phyloP scores from a whole-genome alignment of 495 filamentous ascomycete species.

The Penicillium soppii region DNA sequence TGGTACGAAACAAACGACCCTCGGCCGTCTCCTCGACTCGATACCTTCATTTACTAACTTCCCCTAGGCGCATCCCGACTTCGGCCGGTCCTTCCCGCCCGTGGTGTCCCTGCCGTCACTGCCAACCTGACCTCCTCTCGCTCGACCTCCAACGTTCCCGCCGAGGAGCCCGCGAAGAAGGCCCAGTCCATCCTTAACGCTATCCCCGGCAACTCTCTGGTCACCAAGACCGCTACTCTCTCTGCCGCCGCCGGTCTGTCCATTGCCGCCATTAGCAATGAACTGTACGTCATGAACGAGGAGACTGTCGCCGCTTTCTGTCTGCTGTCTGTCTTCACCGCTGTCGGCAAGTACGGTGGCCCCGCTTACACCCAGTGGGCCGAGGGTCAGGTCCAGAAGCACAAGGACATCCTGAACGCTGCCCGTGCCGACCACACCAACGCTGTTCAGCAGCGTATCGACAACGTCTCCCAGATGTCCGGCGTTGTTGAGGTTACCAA shows the following conservation, averaged over 20 bases:
- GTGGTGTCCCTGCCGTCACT: slow-evolving; percentile 67
- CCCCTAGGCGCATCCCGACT: slow-evolving; percentile 81
- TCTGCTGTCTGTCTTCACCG: slow-evolving; percentile 84
- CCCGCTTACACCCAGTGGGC: slow-evolving; percentile 93
- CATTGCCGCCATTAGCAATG: slow-evolving; percentile 96
- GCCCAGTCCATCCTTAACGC: slow-evolving; percentile 92
- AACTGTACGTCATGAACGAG: slow-evolving; percentile 99
- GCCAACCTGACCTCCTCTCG: slow-evolving; percentile 62
- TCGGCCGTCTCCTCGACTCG: slow-evolving; percentile 3
- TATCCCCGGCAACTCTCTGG: slow-evolving; percentile 77
- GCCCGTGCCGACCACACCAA: slow-evolving; percentile 91
- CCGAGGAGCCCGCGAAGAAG: slow-evolving; percentile 85
- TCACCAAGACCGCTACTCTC: slow-evolving; percentile 94
- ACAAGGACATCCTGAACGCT: slow-evolving; percentile 88
- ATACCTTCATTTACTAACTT: slow-evolving; percentile 26
- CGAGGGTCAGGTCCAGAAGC: slow-evolving; percentile 77
- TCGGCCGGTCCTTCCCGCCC: slow-evolving; percentile 69
- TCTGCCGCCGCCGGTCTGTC: slow-evolving; percentile 88
- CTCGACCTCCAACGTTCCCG: slow-evolving; percentile 71
- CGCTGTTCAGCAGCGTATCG: slow-evolving; percentile 90
- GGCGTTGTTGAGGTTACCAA: slow-evolving; percentile 95
- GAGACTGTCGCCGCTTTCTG: slow-evolving; percentile 90
- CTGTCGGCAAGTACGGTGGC: slow-evolving; percentile 85
- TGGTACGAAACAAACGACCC: slow-evolving; percentile 58
- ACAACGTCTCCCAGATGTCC: slow-evolving; percentile 87